Percentiles rank a stretch among this genome's conserved stretches.
These are phyloP conservation scores for Trametes gibbosa DNA, from an alignment of 768 basidiomycete genomes.

Conservation along the genomic window DNA sequence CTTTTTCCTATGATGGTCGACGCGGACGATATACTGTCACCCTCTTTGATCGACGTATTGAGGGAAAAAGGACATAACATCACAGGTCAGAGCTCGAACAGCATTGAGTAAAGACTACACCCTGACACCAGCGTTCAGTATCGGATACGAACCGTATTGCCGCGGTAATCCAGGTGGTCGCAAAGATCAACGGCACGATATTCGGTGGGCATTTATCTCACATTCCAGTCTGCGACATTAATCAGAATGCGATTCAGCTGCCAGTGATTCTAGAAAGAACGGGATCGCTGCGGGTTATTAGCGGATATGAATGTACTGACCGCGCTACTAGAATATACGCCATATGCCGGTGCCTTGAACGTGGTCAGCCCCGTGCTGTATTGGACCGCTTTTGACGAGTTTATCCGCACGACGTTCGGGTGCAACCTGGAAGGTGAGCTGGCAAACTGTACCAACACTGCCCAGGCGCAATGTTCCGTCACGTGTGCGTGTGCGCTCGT, in stretches of 20 bases:
- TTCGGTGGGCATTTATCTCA: constrained; percentile 46
- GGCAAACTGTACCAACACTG: background rate
- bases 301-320: constrained; percentile 15
- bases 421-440: background rate
- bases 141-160: constrained; percentile 68
- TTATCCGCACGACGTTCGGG: background rate
- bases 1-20: constrained; percentile 65
- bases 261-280: constrained; percentile 90
- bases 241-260: constrained; percentile 44
- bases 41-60: constrained; percentile 54
- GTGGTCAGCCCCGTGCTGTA: background rate
- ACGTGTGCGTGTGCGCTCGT: background rate
- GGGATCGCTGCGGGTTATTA: constrained; percentile 89
- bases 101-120: background rate
- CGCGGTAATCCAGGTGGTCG: constrained; percentile 71
- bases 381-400: background rate
- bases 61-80: constrained; percentile 67
- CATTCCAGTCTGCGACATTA: background rate
- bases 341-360: background rate
- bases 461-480: background rate
- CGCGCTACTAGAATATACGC: constrained; percentile 1
- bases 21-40: constrained; percentile 61
- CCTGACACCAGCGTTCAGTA: constrained; percentile 35
- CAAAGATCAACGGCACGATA: constrained; percentile 50
- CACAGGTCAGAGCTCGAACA: constrained; percentile 42